Percentiles rank a stretch among this genome's conserved stretches.
phyloP scores from a whole-genome alignment of 352 stramenopile genomes.

The Globisporangium iwayamae region DNA sequence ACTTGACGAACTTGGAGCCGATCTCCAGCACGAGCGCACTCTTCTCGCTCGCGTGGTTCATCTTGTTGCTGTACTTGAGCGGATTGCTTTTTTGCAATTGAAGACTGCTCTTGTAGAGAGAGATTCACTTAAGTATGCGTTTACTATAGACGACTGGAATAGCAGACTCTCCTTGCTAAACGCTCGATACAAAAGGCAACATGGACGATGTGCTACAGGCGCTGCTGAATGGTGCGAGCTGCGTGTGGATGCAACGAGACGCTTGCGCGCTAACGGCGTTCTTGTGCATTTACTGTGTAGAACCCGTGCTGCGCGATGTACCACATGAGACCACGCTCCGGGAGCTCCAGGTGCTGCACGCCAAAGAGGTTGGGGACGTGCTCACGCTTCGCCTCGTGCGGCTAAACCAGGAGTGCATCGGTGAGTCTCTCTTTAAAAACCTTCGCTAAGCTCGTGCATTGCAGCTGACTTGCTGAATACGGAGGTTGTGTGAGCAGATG shows the following conservation, averaged over 20 bases:
- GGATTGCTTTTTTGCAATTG: neutral
- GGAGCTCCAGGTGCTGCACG: constrained; percentile 19
- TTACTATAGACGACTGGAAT: neutral
- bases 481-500: constrained; percentile 1
- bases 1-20: constrained; percentile 61
- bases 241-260: neutral
- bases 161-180: neutral
- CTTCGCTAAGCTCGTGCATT: neutral
- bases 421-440: constrained; percentile 1
- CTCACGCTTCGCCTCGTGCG: constrained; percentile 17
- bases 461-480: neutral
- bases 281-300: neutral
- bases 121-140: neutral
- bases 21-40: constrained; percentile 78
- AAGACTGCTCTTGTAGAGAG: constrained; percentile 7
- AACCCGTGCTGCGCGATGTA: constrained; percentile 18
- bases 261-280: neutral
- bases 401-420: constrained; percentile 13
- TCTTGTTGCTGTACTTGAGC: neutral
- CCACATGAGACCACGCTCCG: constrained; percentile 4
- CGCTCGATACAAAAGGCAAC: neutral
- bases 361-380: constrained; percentile 13
- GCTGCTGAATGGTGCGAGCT: constrained; percentile 13
- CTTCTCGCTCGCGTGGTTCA: constrained; percentile 37
- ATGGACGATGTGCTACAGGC: constrained; percentile 16